Evolutionary conservation across 139 green algal genomes (phyloP).

Genomic region (Eudorina sp.): DNA sequence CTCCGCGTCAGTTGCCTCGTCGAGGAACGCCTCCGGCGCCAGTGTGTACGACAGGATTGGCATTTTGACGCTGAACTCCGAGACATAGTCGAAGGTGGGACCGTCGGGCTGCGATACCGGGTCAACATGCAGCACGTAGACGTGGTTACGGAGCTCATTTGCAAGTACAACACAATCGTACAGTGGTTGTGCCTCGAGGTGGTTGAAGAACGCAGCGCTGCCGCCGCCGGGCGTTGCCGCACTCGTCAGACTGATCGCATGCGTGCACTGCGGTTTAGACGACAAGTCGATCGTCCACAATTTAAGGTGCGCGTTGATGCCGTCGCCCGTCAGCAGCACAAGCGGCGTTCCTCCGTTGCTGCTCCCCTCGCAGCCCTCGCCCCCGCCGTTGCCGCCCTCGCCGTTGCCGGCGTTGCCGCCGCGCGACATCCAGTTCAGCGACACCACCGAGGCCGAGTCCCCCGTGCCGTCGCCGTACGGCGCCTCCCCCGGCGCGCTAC

Average conservation of each 20-base stretch:
- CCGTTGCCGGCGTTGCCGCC: neutral
- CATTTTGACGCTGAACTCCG: slow-evolving; percentile 78
- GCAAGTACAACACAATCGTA: slow-evolving; percentile 81
- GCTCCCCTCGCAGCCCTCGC: neutral
- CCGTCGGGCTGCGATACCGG: neutral
- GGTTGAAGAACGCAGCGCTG: slow-evolving; percentile 69
- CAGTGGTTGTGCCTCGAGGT: slow-evolving; percentile 61
- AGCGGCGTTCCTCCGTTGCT: neutral
- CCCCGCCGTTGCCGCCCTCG: neutral
- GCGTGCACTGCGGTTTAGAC: slow-evolving; percentile 2
- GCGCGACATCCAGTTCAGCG: slow-evolving; percentile 29
- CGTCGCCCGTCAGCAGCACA: slow-evolving; percentile 66
- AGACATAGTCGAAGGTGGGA: slow-evolving; percentile 75
- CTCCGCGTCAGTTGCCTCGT: slow-evolving; percentile 28
- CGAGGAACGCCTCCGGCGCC: slow-evolving; percentile 35
- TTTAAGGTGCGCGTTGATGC: slow-evolving; percentile 58
- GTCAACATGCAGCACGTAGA: slow-evolving; percentile 82
- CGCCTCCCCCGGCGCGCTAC: neutral
- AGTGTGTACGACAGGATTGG: slow-evolving; percentile 85
- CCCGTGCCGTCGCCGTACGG: neutral
- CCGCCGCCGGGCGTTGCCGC: slow-evolving; percentile 5
- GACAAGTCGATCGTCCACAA: slow-evolving; percentile 63
- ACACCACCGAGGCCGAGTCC: slow-evolving; percentile 2
- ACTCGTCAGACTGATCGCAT: slow-evolving; percentile 17
- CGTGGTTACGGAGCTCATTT: slow-evolving; percentile 71